Percentiles rank a stretch among this genome's conserved stretches.
Evolutionary conservation across 805 yeast species (phyloP).

Genomic region (Candida pseudoglaebosa): DNA sequence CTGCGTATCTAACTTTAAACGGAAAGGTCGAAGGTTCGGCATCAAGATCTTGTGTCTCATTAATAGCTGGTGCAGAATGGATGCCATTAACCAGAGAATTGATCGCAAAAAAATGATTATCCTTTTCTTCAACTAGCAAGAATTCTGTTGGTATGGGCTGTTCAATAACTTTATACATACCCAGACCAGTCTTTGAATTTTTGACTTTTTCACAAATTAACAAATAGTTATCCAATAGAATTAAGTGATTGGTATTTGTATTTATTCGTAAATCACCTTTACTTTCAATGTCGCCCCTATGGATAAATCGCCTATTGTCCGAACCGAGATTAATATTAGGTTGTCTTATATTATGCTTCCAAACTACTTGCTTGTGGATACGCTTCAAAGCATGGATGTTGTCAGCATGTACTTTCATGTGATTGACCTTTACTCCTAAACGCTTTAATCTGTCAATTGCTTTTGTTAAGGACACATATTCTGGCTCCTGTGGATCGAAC

Average conservation of each 20-base stretch:
- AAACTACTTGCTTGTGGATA: slow-evolving; percentile 49
- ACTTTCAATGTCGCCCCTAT: slow-evolving; percentile 54
- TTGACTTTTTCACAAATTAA: slow-evolving; percentile 57
- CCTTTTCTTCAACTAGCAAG: slow-evolving; percentile 45
- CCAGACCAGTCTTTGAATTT: slow-evolving; percentile 29
- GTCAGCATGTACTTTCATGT: slow-evolving; percentile 57
- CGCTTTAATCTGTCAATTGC: slow-evolving; percentile 53
- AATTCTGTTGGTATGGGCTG: slow-evolving; percentile 61
- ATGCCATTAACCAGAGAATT: neutral
- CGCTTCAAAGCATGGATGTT: slow-evolving; percentile 51
- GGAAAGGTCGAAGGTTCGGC: slow-evolving; percentile 33
- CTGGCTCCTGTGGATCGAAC: slow-evolving; percentile 43
- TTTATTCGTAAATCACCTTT: slow-evolving; percentile 66
- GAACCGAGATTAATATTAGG: slow-evolving; percentile 52
- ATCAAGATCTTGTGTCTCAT: slow-evolving; percentile 14
- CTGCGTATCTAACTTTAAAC: slow-evolving; percentile 55
- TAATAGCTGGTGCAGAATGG: neutral
- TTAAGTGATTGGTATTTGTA: slow-evolving; percentile 46
- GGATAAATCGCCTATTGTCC: slow-evolving; percentile 51
- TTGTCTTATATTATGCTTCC: slow-evolving; percentile 44
- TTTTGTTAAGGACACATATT: slow-evolving; percentile 45
- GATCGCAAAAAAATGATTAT: slow-evolving; percentile 2
- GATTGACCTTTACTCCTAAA: slow-evolving; percentile 58
- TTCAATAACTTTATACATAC: slow-evolving; percentile 43
- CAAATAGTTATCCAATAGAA: slow-evolving; percentile 68